Evolutionary conservation across 768 basidiomycete genomes (phyloP), one percentile per base, ranked within the genome.

Genomic region (Suillus alpinus): DNA sequence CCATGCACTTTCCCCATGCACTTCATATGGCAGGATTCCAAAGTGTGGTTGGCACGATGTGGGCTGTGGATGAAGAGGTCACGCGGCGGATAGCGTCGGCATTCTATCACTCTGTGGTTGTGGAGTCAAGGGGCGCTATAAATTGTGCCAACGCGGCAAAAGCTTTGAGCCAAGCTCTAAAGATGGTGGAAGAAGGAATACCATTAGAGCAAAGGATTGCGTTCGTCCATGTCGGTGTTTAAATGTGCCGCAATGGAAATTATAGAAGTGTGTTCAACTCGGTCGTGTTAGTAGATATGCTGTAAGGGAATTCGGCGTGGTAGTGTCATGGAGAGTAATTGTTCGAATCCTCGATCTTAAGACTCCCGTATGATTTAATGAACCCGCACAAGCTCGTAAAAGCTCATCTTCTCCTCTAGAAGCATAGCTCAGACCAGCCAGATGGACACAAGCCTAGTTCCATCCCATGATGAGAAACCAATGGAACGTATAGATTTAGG

Each of bases 331-430:
- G 31, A 47, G 58, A 20, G 40, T 60, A 60, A 58, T 65, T 76
- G 26, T 26, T 26, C 3, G 26, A 87, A 59, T 87, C 84, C 62
- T 85, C 82, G 16, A 86, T 82, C 72, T 96, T 92, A 56, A 94
- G 74, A 68, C 94, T 90, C 56, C 95, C 94, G 66, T 94, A 98
- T 14, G 94, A 93, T 78, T 89, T 88, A 89, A 72, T 94, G 91
- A 62, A 94, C 88, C 41, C 92, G 88, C n/a, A 94, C 85, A 74
- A 91, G 96, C 50, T 94, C 96, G n/a, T n/a, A n/a, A n/a, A n/a
- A n/a, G n/a, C n/a, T n/a, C n/a, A 70, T 98, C 96, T 77, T 99
- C 96, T 70, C 94, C 90, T 55, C 97, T 96, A 1, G 94, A 95
- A 14, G 95, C 92, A 72, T 95, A 99, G 40, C 81, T 83, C 36